These are phyloP conservation scores for Lodderomyces elongisporus DNA, from an alignment of 1,139 yeast species.

Conservation along the genomic window DNA sequence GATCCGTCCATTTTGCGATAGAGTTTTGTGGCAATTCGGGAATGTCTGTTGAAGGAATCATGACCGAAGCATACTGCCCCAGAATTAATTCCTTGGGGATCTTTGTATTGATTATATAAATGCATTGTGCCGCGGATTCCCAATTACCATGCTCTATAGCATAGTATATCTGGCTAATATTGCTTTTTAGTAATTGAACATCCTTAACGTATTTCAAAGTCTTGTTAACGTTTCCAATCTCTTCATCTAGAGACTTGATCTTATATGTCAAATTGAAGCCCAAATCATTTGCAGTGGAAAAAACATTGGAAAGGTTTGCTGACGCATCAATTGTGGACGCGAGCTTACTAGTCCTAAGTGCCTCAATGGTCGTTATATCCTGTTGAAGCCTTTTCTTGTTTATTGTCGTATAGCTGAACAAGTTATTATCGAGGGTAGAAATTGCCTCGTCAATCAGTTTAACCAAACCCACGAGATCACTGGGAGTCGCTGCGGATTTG, in stretches of 20 bases:
- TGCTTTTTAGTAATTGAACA: constrained; percentile 58
- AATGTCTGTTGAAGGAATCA: constrained; percentile 88
- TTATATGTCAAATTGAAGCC: constrained; percentile 66
- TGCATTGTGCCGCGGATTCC: constrained; percentile 66
- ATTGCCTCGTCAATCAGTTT: constrained; percentile 14
- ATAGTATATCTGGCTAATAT: constrained; percentile 61
- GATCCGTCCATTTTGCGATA: constrained; percentile 52
- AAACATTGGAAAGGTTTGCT: constrained; percentile 44
- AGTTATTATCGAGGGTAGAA: constrained; percentile 15
- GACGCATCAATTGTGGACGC: constrained; percentile 36
- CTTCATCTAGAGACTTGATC: constrained; percentile 66
- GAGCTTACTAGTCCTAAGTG: constrained; percentile 35
- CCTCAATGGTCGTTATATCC: constrained; percentile 33
- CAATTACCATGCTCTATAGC: constrained; percentile 67
- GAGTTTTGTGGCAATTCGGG: constrained; percentile 72
- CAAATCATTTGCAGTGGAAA: constrained; percentile 57
- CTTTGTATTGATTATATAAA: constrained; percentile 44
- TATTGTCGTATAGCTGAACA: constrained; percentile 22
- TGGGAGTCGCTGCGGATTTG: constrained; percentile 11
- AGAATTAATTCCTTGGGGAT: constrained; percentile 49
- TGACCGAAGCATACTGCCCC: constrained; percentile 73
- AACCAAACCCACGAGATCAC: constrained; percentile 13
- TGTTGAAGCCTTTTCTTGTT: constrained; percentile 32
- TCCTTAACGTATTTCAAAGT: constrained; percentile 63
- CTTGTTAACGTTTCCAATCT: constrained; percentile 60